Percentiles rank a stretch among this genome's conserved stretches.
These are phyloP conservation scores for Bifiguratus adelaidae DNA, from an alignment of 192 early-diverging fungal species.

Conservation along the genomic window DNA sequence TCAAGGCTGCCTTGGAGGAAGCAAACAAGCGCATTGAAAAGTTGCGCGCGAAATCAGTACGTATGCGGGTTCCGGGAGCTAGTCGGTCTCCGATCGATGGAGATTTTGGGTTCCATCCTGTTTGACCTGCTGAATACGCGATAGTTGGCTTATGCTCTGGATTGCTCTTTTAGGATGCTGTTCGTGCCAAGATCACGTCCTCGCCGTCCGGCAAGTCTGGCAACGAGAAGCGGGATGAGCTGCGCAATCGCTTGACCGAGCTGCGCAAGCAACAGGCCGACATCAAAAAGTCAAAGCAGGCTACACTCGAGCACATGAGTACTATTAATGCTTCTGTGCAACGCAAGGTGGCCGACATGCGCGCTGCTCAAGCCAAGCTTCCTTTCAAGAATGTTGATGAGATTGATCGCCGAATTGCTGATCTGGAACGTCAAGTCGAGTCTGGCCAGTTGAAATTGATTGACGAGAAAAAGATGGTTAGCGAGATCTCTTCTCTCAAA, in stretches of 20 bases:
- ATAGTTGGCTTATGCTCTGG: neutral
- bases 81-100: neutral
- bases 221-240: neutral
- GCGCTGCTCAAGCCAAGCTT: constrained; percentile 63
- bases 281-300: neutral
- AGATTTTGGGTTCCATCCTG: neutral
- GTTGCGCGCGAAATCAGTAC: neutral
- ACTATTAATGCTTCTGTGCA: neutral
- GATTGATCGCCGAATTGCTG: constrained; percentile 64
- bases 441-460: constrained; percentile 65
- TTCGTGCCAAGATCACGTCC: neutral
- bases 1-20: neutral
- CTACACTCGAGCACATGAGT: neutral
- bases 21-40: neutral
- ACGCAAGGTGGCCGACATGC: constrained; percentile 41
- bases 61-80: neutral
- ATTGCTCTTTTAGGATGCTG: neutral
- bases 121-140: neutral
- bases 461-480: constrained; percentile 83
- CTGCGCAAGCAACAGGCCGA: constrained; percentile 1
- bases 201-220: neutral
- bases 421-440: constrained; percentile 69
- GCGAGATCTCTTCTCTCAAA: constrained; percentile 74
- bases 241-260: neutral
- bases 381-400: constrained; percentile 74